These are phyloP conservation scores for Linum usitatissimum DNA, from an alignment of 345 rosid species.

Conservation along the genomic window DNA sequence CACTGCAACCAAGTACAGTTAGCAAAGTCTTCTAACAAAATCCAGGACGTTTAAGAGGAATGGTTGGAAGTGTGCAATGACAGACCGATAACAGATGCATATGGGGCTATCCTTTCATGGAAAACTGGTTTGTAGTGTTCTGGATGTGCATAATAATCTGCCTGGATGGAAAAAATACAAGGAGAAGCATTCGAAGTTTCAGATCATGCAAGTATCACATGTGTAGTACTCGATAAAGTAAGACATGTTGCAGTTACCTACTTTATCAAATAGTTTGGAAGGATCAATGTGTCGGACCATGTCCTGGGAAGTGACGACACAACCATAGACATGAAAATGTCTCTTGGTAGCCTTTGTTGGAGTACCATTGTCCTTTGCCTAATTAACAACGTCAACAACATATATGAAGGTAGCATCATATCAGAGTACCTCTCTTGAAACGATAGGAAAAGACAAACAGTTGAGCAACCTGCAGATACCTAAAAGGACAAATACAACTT, in stretches of 20 bases:
- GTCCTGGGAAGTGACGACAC: slow-evolving; percentile 65
- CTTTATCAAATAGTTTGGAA: slow-evolving; percentile 62
- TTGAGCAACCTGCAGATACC: neutral
- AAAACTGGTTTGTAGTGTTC: slow-evolving; percentile 72
- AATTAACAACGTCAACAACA: slow-evolving; percentile 7
- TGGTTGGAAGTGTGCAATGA: neutral
- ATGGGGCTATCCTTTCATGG: slow-evolving; percentile 69
- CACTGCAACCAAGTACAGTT: slow-evolving; percentile 33
- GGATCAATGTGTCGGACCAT: slow-evolving; percentile 73
- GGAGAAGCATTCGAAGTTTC: slow-evolving; percentile 1
- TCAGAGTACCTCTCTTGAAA: neutral
- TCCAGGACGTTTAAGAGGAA: no score
- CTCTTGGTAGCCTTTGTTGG: slow-evolving; percentile 41
- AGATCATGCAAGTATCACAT: slow-evolving; percentile 4
- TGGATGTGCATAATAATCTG: slow-evolving; percentile 85
- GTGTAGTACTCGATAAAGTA: neutral
- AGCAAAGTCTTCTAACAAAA: neutral
- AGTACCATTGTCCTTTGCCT: slow-evolving; percentile 33
- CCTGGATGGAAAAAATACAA: no score
- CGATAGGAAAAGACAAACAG: neutral
- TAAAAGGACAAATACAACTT: no score
- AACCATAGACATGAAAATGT: slow-evolving; percentile 71
- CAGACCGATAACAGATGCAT: slow-evolving; percentile 75
- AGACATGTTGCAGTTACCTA: slow-evolving; percentile 19
- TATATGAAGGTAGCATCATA: neutral